A percentile compares a stretch with the other conserved stretches of the same genome.
phyloP scores from a whole-genome alignment of 2,329 filamentous ascomycete species.

The Cladosporium halotolerans region DNA sequence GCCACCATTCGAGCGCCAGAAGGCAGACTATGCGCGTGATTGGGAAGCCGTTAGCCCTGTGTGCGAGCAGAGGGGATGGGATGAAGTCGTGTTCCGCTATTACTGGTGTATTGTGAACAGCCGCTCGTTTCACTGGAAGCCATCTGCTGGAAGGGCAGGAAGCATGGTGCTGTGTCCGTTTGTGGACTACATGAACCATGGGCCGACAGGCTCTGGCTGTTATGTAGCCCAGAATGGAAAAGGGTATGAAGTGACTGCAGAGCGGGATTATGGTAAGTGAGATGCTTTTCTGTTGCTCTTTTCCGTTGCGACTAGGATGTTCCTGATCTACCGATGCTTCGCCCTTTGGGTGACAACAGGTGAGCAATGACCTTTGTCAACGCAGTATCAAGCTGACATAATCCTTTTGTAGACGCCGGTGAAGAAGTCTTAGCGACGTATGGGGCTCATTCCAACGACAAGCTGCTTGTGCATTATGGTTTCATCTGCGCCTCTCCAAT shows the following conservation, averaged over 20 bases:
- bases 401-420: constrained; percentile 34
- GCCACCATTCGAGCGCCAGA: constrained; percentile 27
- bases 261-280: constrained; percentile 42
- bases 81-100: constrained; percentile 45
- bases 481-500: constrained; percentile 32
- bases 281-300: background rate
- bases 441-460: constrained; percentile 65
- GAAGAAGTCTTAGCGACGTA: constrained; percentile 67
- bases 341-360: background rate
- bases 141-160: constrained; percentile 43
- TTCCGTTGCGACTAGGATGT: too few relatives aligned
- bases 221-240: constrained; percentile 45
- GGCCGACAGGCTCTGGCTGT: constrained; percentile 39
- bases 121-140: constrained; percentile 54
- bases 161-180: constrained; percentile 66
- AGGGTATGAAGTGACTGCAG: constrained; percentile 52
- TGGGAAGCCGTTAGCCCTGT: constrained; percentile 13
- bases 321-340: too few relatives aligned
- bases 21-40: constrained; percentile 26
- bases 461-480: constrained; percentile 63
- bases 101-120: constrained; percentile 58
- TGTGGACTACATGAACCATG: constrained; percentile 64
- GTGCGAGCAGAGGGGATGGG: constrained; percentile 11
- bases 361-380: background rate
- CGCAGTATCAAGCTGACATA: background rate